phyloP scores from a whole-genome alignment of 106 monocot genomes.

The Posidonia australis region DNA sequence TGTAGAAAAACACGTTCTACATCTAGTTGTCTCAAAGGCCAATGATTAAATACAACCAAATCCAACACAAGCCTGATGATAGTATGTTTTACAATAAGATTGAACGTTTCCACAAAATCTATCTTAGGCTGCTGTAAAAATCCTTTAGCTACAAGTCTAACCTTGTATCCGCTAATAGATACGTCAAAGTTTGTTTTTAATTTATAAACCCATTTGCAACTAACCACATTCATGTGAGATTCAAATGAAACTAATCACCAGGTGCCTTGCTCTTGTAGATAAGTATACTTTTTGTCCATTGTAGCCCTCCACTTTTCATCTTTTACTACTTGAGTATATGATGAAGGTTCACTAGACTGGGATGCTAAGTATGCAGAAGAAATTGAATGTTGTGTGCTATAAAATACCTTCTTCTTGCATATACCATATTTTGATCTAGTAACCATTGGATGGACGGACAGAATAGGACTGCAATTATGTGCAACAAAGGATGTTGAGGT shows the following conservation, averaged over 20 bases:
- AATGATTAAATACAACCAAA: background rate
- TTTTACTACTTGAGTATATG: too few species aligned
- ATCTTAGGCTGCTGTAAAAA: background rate
- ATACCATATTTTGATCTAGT: too few species aligned
- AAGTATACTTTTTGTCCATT: background rate
- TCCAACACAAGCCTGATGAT: background rate
- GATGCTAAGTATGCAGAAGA: too few species aligned
- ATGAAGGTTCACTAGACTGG: too few species aligned
- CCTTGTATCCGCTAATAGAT: background rate
- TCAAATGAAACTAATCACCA: background rate
- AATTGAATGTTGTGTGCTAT: too few species aligned
- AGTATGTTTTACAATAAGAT: background rate
- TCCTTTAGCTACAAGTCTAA: background rate
- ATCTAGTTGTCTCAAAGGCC: background rate
- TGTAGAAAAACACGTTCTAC: background rate
- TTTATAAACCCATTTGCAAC: background rate
- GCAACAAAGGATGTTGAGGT: too few species aligned
- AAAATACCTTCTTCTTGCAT: too few species aligned
- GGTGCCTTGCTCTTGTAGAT: background rate
- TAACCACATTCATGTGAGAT: background rate
- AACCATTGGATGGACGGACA: too few species aligned
- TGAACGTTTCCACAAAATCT: background rate
- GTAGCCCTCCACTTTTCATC: background rate
- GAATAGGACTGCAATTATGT: too few species aligned
- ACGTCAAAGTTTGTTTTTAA: background rate